Evolutionary conservation across 192 early-diverging fungal genomes (phyloP).

Genomic region (Backusella mclennaniae): DNA sequence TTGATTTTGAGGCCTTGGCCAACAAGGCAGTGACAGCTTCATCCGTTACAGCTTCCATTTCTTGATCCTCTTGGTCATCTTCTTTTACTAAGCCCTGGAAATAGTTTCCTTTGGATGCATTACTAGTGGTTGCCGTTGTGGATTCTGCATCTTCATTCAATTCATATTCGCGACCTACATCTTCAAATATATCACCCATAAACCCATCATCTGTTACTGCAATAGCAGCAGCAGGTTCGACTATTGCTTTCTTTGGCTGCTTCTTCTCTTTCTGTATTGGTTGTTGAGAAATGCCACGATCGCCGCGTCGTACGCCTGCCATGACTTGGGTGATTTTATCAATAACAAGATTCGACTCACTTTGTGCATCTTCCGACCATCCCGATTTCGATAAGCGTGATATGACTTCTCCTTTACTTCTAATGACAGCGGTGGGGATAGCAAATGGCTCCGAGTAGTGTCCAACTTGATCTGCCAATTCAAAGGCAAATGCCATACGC

Average conservation of each 20-base stretch:
- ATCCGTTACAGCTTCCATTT: conserved; percentile 14
- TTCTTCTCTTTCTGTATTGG: conserved; percentile 35
- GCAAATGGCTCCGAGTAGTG: conserved; percentile 48
- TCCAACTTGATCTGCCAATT: conserved; percentile 49
- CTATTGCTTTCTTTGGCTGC: conserved; percentile 35
- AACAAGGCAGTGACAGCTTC: conserved; percentile 11
- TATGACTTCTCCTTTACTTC: conserved; percentile 72
- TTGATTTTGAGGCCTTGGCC: not conserved
- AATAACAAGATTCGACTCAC: conserved; percentile 67
- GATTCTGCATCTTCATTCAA: conserved; percentile 43
- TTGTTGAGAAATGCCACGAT: conserved; percentile 9
- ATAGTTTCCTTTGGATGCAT: conserved; percentile 29
- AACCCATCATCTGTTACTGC: conserved; percentile 25
- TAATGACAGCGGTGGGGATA: conserved; percentile 70
- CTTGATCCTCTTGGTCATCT: conserved; percentile 17
- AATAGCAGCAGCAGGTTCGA: not conserved
- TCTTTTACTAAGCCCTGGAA: conserved; percentile 20
- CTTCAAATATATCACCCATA: conserved; percentile 78
- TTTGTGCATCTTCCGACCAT: conserved; percentile 40
- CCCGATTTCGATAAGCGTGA: conserved; percentile 26
- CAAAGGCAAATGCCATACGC: conserved; percentile 74
- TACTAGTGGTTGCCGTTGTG: not conserved
- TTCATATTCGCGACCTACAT: conserved; percentile 76
- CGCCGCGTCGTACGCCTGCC: conserved; percentile 42
- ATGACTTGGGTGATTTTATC: conserved; percentile 69